Evolutionary conservation across 768 basidiomycete species (phyloP), one percentile per base, ranked within the genome.

Genomic region (Pisolithus tinctorius): DNA sequence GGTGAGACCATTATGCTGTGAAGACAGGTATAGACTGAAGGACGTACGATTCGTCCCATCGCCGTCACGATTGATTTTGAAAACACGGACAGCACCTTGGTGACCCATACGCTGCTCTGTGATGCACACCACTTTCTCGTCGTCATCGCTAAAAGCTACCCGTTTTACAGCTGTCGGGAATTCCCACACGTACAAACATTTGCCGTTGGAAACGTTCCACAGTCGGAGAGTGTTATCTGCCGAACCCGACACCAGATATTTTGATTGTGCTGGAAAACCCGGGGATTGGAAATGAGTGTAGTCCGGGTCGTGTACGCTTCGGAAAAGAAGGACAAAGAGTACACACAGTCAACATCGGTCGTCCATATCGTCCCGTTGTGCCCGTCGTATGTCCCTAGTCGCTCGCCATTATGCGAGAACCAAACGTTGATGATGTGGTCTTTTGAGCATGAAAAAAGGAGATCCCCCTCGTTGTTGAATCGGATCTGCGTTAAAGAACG

Each of bases 301-400:
- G 13, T 34, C 34, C 13, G 11, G 11, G 34, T 14, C 34, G 34
- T 11, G 34, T 34, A 34, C 10, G 31, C 10, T 4, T 34, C 13
- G 27, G 11, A 34, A 11, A 34, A 17, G 23, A 31, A 39, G 42
- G 26, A 49, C 7, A 10, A 1, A 52, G 27, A 34, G 40, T 53
- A 74, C 90, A 70, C 70, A 96, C 93, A 84, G 76, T 99, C 96
- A 48, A 92, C 83, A 69, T 95, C 93, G 58, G 94, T 82, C 47
- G 93, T 94, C 96, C 96, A 98, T 26, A 99, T 88, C 0, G 89
- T 78, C 50, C 96, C 96, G 62, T 98, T 99, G 70, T 96, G 84
- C 38, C 93, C 96, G 43, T 90, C 83, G 64, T 96, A 98, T 52
- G 96, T 99, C 34, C 96, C 96, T 60, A 99, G 70, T 52, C 96